Percentiles rank a stretch among this genome's conserved stretches.
Conservation (phyloP, 208 protist genomes). For the Leishmania arabica region DNA sequence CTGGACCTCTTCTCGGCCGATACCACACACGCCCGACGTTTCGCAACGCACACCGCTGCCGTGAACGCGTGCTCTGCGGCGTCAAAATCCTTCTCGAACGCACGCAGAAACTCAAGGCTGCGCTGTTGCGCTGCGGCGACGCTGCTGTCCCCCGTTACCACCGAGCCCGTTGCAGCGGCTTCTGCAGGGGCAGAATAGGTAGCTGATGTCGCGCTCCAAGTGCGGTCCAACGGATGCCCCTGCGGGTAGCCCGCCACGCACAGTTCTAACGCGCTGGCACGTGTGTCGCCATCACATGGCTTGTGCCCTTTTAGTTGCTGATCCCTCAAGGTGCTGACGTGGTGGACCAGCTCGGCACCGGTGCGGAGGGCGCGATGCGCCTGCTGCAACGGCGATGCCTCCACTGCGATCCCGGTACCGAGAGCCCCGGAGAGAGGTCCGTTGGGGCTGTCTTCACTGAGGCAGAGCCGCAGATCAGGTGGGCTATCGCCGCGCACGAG, state of each 20-base stretch:
- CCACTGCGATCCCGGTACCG: neutral
- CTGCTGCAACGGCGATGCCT: no score
- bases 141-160: neutral
- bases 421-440: neutral
- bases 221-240: conserved; percentile 38
- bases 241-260: conserved; percentile 52
- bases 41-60: neutral
- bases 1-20: neutral
- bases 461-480: conserved; percentile 7
- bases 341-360: conserved; percentile 24
- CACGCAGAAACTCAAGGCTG: conserved; percentile 9
- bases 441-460: neutral
- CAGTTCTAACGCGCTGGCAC: conserved; percentile 3
- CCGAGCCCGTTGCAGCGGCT: neutral
- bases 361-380: conserved; percentile 8
- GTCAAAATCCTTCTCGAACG: conserved; percentile 3
- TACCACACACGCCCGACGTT: neutral
- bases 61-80: neutral
- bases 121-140: neutral
- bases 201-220: conserved; percentile 9
- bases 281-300: neutral
- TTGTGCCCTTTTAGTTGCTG: neutral
- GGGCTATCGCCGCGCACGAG: conserved; percentile 39
- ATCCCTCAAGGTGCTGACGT: conserved; percentile 1
- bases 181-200: neutral